phyloP scores from a whole-genome alignment of 1,284 basidiomycete genomes.

The Grifola frondosa region DNA sequence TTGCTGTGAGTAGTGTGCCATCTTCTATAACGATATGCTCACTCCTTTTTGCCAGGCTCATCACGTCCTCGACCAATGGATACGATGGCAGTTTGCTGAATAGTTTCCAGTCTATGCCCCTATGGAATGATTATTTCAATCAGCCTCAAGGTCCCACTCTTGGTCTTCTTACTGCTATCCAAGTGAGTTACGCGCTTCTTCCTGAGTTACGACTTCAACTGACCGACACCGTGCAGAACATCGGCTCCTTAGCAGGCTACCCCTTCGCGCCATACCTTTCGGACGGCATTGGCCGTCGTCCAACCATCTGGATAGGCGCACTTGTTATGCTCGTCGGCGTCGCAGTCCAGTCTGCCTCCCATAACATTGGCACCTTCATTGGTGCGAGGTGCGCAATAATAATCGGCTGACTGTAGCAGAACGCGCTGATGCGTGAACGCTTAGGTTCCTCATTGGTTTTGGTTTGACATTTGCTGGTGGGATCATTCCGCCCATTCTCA shows the following conservation, averaged over 20 bases:
- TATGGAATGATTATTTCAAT: conserved; percentile 62
- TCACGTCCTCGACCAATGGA: conserved; percentile 75
- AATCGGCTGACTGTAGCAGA: background rate
- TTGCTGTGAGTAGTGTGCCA: conserved; percentile 47
- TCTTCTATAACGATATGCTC: conserved; percentile 3
- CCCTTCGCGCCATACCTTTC: conserved; percentile 71
- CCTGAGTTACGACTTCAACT: background rate
- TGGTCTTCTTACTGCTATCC: conserved; percentile 76
- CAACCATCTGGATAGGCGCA: conserved; percentile 63
- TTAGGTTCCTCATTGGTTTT: conserved; percentile 74
- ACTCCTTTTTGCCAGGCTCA: conserved; percentile 44
- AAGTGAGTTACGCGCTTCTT: conserved; percentile 40
- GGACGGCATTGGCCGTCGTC: conserved; percentile 65
- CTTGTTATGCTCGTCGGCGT: conserved; percentile 63
- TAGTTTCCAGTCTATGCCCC: conserved; percentile 62
- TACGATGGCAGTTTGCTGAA: conserved; percentile 82
- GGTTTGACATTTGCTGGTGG: conserved; percentile 70
- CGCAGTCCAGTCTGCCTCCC: conserved; percentile 69
- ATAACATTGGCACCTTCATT: conserved; percentile 80
- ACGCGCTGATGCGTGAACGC: conserved; percentile 1
- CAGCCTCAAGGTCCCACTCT: conserved; percentile 54
- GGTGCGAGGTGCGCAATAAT: conserved; percentile 66
- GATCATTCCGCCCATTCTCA: conserved; percentile 11
- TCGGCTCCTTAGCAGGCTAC: conserved; percentile 63
- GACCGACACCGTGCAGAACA: conserved; percentile 46